Conservation (phyloP, 2,329 filamentous ascomycete species). For the Clonostachys solani region DNA sequence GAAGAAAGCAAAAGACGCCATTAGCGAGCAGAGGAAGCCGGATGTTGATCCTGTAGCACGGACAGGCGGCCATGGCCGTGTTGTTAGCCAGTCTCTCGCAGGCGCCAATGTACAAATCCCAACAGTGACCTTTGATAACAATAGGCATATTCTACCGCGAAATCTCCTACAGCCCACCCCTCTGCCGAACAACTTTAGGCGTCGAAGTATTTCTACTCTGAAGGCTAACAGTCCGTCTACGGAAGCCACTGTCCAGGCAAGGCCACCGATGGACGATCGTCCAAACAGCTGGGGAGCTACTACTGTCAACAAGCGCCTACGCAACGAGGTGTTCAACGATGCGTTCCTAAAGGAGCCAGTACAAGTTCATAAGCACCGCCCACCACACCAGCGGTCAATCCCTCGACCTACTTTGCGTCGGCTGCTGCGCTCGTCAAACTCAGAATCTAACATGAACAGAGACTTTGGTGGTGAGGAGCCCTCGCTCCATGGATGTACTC, state of each 20-base stretch:
- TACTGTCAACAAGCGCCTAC: slow-evolving; percentile 80
- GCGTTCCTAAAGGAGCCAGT: slow-evolving; percentile 84
- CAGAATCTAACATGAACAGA: slow-evolving; percentile 31
- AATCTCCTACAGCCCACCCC: slow-evolving; percentile 67
- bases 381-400: slow-evolving; percentile 64
- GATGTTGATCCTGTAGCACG: background rate
- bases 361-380: slow-evolving; percentile 71
- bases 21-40: slow-evolving; percentile 1
- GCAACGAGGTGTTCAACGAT: slow-evolving; percentile 89
- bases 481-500: background rate
- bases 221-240: slow-evolving; percentile 10
- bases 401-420: slow-evolving; percentile 46
- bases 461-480: slow-evolving; percentile 6
- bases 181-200: slow-evolving; percentile 21
- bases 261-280: slow-evolving; percentile 45
- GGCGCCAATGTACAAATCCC: slow-evolving; percentile 64
- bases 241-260: slow-evolving; percentile 6
- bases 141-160: slow-evolving; percentile 86
- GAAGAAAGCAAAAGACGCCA: slow-evolving; percentile 25
- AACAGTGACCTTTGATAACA: slow-evolving; percentile 91
- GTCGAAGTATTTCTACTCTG: slow-evolving; percentile 23
- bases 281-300: slow-evolving; percentile 83
- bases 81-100: slow-evolving; percentile 73
- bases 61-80: slow-evolving; percentile 15
- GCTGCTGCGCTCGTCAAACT: slow-evolving; percentile 36